Conservation (phyloP, 345 rosid genomes). For the Populus deltoides region DNA sequence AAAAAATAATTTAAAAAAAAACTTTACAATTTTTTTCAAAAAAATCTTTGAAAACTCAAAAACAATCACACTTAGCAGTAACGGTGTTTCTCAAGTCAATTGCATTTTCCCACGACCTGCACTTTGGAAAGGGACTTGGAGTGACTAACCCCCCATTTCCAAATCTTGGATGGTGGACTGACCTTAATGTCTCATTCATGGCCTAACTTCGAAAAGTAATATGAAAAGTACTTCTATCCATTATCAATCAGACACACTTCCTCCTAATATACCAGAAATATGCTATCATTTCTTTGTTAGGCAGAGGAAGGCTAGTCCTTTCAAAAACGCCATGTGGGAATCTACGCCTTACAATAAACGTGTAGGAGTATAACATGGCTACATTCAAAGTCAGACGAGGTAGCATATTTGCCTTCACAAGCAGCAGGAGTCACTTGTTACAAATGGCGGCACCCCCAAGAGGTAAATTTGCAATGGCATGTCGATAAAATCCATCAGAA, state of each 20-base stretch:
- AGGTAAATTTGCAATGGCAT: background rate
- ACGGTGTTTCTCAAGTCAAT: background rate
- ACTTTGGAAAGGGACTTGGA: background rate
- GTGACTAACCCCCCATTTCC: background rate
- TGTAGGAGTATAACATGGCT: background rate
- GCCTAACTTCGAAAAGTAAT: conserved; percentile 22
- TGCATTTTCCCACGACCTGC: background rate
- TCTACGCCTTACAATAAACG: background rate
- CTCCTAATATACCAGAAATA: background rate
- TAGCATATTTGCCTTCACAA: background rate
- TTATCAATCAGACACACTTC: background rate
- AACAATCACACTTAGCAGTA: too few species aligned
- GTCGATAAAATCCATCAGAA: too few species aligned
- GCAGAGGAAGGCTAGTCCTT: background rate
- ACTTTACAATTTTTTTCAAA: too few species aligned
- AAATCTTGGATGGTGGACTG: background rate
- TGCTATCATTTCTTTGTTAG: background rate
- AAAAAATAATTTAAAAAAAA: too few species aligned
- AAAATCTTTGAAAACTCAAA: too few species aligned
- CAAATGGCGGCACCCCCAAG: background rate
- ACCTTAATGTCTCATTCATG: conserved; percentile 12
- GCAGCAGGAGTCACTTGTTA: background rate
- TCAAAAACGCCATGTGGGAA: background rate
- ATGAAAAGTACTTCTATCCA: background rate
- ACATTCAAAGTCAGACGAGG: background rate